Conservation (phyloP, 2,329 filamentous ascomycete genomes). For the Xylaria sp. region DNA sequence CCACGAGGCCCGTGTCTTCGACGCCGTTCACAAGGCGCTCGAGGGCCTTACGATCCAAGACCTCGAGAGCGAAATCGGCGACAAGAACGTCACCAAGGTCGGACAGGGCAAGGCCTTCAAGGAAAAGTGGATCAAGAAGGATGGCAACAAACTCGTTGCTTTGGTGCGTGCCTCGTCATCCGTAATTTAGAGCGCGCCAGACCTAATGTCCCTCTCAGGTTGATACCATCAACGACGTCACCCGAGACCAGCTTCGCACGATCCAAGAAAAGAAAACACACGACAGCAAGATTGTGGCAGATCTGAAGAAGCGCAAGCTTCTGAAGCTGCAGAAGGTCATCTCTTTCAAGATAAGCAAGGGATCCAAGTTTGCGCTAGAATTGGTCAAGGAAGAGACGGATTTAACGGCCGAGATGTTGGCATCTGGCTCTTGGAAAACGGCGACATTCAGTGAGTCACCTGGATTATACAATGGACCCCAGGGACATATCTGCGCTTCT, state of each 20-base stretch:
- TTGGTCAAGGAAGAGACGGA: constrained; percentile 94
- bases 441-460: constrained; percentile 67
- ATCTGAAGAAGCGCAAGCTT: constrained; percentile 91
- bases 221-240: constrained; percentile 79
- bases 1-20: constrained; percentile 82
- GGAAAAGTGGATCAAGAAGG: constrained; percentile 71
- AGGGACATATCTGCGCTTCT: not conserved
- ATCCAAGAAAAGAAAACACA: constrained; percentile 72
- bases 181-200: not conserved
- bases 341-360: constrained; percentile 82
- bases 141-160: constrained; percentile 46
- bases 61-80: constrained; percentile 68
- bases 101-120: constrained; percentile 96
- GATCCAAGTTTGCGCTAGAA: constrained; percentile 83
- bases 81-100: constrained; percentile 75
- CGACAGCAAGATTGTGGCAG: constrained; percentile 75
- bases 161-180: constrained; percentile 33
- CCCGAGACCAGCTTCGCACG: constrained; percentile 71
- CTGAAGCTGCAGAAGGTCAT: constrained; percentile 82
- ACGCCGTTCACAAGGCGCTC: constrained; percentile 69
- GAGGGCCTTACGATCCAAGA: constrained; percentile 83
- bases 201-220: constrained; percentile 42
- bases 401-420: constrained; percentile 89
- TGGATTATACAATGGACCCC: no score
- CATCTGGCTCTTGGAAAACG: constrained; percentile 87